A percentile compares a stretch with the other conserved stretches of the same genome.
These are phyloP conservation scores for Acer saccharum DNA, from an alignment of 345 rosid species.

Conservation along the genomic window DNA sequence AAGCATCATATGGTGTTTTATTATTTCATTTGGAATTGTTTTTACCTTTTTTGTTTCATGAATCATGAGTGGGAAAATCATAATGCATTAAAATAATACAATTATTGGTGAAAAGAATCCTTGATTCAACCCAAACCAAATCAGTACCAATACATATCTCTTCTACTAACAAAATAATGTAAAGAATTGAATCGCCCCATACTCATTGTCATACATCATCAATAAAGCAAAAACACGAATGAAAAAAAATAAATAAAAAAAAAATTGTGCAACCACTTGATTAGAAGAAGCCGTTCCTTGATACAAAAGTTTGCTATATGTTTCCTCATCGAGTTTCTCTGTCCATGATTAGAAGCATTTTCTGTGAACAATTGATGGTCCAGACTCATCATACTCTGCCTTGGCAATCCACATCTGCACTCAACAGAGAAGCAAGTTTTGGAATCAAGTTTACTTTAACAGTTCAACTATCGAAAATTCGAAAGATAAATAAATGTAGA, in stretches of 20 bases:
- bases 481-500: not conserved
- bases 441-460: not conserved
- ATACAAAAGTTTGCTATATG: conserved; percentile 26
- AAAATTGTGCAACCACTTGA: conserved; percentile 27
- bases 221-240: conserved; percentile 15
- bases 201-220: conserved; percentile 13
- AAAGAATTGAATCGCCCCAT: conserved; percentile 26
- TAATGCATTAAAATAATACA: not conserved
- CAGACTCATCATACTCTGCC: conserved; percentile 69
- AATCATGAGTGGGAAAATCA: not conserved
- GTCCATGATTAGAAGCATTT: conserved; percentile 55
- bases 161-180: conserved; percentile 25
- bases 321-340: conserved; percentile 22
- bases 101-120: conserved; percentile 26
- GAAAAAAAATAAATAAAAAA: not conserved
- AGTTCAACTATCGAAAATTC: not conserved
- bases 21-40: not conserved
- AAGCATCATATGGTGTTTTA: too few relatives aligned
- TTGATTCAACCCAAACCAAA: conserved; percentile 41
- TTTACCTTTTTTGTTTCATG: too few relatives aligned
- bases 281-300: conserved; percentile 27
- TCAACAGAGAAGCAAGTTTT: conserved; percentile 13
- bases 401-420: conserved; percentile 77
- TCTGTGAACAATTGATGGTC: conserved; percentile 73
- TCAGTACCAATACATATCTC: conserved; percentile 29